Conservation (phyloP, 2,329 filamentous ascomycete genomes). For the Botrytis cinerea region DNA sequence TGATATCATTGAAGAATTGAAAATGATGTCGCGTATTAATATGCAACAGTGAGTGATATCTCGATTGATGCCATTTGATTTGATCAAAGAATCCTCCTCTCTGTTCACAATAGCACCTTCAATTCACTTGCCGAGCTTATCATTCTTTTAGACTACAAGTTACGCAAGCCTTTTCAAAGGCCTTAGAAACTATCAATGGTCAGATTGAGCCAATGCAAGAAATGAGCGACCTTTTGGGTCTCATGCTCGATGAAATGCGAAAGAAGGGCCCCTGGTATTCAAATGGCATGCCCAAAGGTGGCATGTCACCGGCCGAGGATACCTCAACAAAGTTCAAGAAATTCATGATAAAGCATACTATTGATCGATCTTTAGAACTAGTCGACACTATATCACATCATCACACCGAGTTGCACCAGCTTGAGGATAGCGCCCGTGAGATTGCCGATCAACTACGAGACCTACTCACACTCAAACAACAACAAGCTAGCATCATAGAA, state of each 20-base stretch:
- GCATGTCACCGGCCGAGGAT: background rate
- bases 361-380: background rate
- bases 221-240: background rate
- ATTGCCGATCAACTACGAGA: constrained; percentile 34
- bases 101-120: background rate
- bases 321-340: background rate
- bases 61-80: accelerated
- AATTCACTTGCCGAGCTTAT: background rate
- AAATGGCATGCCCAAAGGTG: too few species aligned
- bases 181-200: background rate
- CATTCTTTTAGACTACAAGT: constrained; percentile 22
- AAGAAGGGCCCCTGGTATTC: background rate
- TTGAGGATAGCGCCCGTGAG: background rate
- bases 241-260: background rate
- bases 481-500: constrained; percentile 49
- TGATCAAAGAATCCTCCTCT: background rate
- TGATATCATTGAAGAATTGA: constrained; percentile 50
- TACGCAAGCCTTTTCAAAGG: constrained; percentile 21
- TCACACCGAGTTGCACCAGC: constrained; percentile 3
- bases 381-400: background rate
- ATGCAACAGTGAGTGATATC: constrained; percentile 34
- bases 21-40: constrained; percentile 48
- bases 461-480: constrained; percentile 49
- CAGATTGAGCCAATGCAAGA: constrained; percentile 3
- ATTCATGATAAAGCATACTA: background rate